A percentile compares a stretch with the other conserved stretches of the same genome.
These are phyloP conservation scores for Endocarpon pusillum DNA, from an alignment of 495 filamentous ascomycete genomes.

Conservation along the genomic window DNA sequence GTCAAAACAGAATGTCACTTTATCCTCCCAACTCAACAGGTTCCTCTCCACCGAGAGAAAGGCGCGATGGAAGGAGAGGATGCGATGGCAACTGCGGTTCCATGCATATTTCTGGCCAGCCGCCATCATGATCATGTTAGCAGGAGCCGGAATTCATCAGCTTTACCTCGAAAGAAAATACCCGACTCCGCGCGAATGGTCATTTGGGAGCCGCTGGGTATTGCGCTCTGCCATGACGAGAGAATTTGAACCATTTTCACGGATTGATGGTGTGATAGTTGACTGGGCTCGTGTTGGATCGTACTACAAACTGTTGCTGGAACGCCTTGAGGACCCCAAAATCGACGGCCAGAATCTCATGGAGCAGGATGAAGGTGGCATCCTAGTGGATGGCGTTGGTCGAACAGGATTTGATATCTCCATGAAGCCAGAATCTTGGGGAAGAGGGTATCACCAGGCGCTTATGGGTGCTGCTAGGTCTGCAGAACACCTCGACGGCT, in stretches of 20 bases:
- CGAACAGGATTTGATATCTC: conserved; percentile 51
- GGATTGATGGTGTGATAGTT: conserved; percentile 30
- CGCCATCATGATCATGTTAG: conserved; percentile 31
- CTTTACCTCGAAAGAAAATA: conserved; percentile 56
- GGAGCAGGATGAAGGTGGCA: conserved; percentile 37
- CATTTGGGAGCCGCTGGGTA: conserved; percentile 38
- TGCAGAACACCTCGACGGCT: conserved; percentile 66
- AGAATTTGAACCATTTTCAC: conserved; percentile 30
- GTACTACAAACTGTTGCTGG: conserved; percentile 34
- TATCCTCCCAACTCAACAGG: conserved; percentile 41
- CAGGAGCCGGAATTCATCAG: conserved; percentile 41
- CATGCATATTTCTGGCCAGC: conserved; percentile 41
- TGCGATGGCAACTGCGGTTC: conserved; percentile 40
- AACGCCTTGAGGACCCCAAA: conserved; percentile 42
- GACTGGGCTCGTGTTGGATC: conserved; percentile 47
- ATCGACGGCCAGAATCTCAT: conserved; percentile 49
- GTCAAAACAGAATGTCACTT: conserved; percentile 22
- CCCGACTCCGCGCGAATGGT: conserved; percentile 63
- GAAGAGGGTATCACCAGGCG: conserved; percentile 63
- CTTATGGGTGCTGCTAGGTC: conserved; percentile 59
- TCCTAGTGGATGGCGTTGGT: conserved; percentile 35
- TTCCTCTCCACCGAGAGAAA: conserved; percentile 50
- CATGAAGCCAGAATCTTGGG: conserved; percentile 61
- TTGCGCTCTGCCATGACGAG: conserved; percentile 38
- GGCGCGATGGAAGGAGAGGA: conserved; percentile 42